Base-by-base conservation (phyloP, 2,329 filamentous ascomycete species). In the Triangularia setosa region DNA sequence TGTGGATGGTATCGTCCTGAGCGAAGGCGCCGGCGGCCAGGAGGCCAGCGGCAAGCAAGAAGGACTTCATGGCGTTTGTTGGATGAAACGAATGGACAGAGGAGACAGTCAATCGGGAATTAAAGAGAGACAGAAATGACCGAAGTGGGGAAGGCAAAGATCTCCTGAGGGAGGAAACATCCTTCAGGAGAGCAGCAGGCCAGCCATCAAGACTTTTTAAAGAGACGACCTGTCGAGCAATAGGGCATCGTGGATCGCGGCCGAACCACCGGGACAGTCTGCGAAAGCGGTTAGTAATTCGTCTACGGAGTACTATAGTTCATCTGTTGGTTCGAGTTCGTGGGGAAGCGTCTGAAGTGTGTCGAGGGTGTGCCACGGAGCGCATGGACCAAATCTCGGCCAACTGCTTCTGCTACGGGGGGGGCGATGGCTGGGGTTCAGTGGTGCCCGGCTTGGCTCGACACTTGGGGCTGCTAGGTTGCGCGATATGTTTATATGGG, bases 41-140 rank as follows among this genome's bases (percentile, higher is more conserved):
- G 40, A 70, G 64, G 54, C 63, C 63, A 52, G 65, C 62, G 12
- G 65, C 62, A 33, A 69, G 53, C 56, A 67, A 27, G 28, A 60
- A 27, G 11, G 56, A 28, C 63, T 64, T 71, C 69, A 71, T 70
- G 30, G 7, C 14, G 30, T 33, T 16, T 58, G 23, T 11, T 60
- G 24, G 8, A 27, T 24, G n/a, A 54, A 62, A 61, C 25, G 61
- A 65, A 18, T 58, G 62, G 8, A 55, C 52, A 27, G 40, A 60
- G 11, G 55, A 33, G 27, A 35, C 27, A 58, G 28, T 55, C 52
- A 55, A 55, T 28, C 52, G 23, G 55, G 18, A 58, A 58, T 8
- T 48, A 44, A 33, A 53, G 27, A 60, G 16, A 23, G 35, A 58
- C 23, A 25, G 48, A 58, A 25, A 25, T 30, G 54, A 48, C 16